Evolutionary conservation across 495 filamentous ascomycete species (phyloP).

Genomic region (Jackrogersella multiformis): DNA sequence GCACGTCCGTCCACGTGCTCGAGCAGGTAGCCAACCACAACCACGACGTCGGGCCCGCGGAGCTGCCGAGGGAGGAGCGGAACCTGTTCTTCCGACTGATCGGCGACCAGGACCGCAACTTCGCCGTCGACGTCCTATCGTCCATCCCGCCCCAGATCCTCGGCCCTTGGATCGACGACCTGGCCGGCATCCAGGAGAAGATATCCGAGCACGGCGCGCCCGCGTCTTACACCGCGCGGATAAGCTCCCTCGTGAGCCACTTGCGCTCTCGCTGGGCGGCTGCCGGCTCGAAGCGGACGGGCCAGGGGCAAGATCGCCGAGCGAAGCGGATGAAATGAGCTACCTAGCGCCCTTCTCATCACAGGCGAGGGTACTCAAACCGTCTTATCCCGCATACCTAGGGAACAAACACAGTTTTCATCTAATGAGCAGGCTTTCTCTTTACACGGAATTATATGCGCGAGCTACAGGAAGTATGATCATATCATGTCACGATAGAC

Average conservation of each 20-base stretch:
- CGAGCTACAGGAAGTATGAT: not conserved
- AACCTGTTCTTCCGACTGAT: conserved; percentile 54
- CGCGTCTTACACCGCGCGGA: conserved; percentile 18
- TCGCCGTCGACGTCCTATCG: conserved; percentile 50
- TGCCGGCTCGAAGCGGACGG: conserved; percentile 19
- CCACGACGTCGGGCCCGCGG: conserved; percentile 40
- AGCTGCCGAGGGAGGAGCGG: conserved; percentile 31
- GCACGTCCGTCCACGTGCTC: conserved; percentile 53
- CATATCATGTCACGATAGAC: not conserved
- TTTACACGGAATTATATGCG: not conserved
- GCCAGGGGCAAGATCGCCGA: conserved; percentile 13
- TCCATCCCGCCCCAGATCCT: conserved; percentile 46
- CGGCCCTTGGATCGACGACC: conserved; percentile 32
- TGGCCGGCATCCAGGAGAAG: conserved; percentile 24
- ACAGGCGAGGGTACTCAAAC: not conserved
- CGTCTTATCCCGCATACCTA: not conserved
- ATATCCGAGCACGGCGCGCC: conserved; percentile 22
- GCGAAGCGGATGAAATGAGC: conserved; percentile 27
- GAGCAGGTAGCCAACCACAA: conserved; percentile 48
- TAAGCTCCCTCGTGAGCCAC: conserved; percentile 25
- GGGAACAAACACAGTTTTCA: not conserved
- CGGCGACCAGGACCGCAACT: conserved; percentile 48
- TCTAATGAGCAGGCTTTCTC: not conserved
- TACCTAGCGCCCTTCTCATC: not conserved
- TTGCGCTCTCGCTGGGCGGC: conserved; percentile 7